phyloP scores from a whole-genome alignment of 2,329 filamentous ascomycete genomes.

The Fusarium mundagurra region DNA sequence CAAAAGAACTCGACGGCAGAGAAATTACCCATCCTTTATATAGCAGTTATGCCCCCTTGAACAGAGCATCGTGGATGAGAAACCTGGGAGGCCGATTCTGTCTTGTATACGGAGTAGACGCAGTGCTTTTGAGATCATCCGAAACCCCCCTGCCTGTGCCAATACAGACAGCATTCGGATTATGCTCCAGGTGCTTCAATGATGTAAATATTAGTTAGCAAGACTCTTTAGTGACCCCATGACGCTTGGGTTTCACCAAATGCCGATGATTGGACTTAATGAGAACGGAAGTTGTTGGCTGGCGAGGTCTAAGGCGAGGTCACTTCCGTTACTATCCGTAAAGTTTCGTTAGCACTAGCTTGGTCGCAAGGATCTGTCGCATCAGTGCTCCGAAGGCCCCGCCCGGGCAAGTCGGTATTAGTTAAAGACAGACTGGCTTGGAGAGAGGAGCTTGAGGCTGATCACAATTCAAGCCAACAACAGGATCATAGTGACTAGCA shows the following conservation, averaged over 20 bases:
- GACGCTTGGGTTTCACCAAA: not conserved
- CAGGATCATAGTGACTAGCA: accelerated
- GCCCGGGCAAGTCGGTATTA: not conserved
- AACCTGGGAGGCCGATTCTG: accelerated
- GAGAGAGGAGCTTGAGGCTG: not conserved
- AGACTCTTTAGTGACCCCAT: accelerated
- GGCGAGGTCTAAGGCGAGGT: not conserved
- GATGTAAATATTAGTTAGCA: accelerated
- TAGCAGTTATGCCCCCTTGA: not conserved
- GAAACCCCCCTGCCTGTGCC: accelerated
- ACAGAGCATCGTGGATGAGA: not conserved
- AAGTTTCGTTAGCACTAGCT: no score
- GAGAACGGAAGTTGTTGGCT: accelerated
- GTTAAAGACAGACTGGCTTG: accelerated
- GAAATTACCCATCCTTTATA: not conserved
- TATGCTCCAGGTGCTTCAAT: accelerated
- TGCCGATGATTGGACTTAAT: not conserved
- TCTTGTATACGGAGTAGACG: no score
- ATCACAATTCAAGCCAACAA: not conserved
- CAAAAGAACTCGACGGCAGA: not conserved
- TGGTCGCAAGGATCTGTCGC: not conserved
- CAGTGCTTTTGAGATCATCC: no score
- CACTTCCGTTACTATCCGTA: not conserved
- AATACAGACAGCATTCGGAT: not conserved
- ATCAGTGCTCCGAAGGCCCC: not conserved